Evolutionary conservation across 192 early-diverging fungal species (phyloP).

Genomic region (Haplosporangium gracile): DNA sequence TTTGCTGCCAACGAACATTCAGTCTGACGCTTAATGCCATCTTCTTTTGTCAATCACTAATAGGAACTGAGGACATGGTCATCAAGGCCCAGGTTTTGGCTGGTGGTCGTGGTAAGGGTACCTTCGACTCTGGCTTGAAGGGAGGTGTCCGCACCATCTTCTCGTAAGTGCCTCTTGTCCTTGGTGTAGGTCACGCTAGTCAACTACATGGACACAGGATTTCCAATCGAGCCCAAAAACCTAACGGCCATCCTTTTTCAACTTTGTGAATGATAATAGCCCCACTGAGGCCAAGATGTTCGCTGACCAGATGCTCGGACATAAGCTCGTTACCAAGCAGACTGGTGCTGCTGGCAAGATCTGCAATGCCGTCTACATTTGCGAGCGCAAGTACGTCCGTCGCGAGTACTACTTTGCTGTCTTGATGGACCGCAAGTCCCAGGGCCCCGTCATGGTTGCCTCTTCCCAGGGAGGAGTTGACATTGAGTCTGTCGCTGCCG

Average conservation of each 20-base stretch:
- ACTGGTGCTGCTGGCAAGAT: slow-evolving; percentile 94
- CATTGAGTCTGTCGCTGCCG: slow-evolving; percentile 95
- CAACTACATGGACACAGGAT: not conserved
- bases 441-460: slow-evolving; percentile 96
- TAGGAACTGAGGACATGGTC: slow-evolving; percentile 77
- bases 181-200: not conserved
- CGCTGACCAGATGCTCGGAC: slow-evolving; percentile 95
- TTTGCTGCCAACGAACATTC: not conserved
- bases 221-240: not conserved
- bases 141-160: slow-evolving; percentile 95
- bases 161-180: slow-evolving; percentile 73
- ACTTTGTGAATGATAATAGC: slow-evolving; percentile 53
- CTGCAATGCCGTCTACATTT: slow-evolving; percentile 96
- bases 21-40: not conserved
- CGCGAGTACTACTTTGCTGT: slow-evolving; percentile 99
- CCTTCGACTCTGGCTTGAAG: slow-evolving; percentile 95
- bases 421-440: slow-evolving; percentile 94
- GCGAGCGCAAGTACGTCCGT: slow-evolving; percentile 96
- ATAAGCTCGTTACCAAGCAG: slow-evolving; percentile 99
- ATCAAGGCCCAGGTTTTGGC: slow-evolving; percentile 94
- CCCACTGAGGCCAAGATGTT: slow-evolving; percentile 90
- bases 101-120: slow-evolving; percentile 98
- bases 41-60: not conserved
- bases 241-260: not conserved
- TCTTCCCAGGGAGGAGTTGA: slow-evolving; percentile 99